Evolutionary conservation across 495 filamentous ascomycete species (phyloP).

Genomic region (Immersiella caudata): DNA sequence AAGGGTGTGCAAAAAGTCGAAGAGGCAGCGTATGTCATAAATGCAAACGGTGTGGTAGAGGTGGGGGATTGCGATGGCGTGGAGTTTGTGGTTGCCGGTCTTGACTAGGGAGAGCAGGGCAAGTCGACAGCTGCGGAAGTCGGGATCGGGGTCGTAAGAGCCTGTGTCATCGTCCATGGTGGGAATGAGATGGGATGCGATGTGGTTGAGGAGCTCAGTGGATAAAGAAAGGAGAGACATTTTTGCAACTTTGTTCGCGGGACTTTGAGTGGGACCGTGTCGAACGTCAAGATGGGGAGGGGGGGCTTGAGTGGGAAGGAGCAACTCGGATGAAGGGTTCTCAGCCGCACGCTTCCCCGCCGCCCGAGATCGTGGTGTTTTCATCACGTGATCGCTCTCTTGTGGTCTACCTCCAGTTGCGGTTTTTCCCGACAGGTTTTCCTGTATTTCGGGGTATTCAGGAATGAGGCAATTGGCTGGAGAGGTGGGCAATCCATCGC

Average conservation of each 20-base stretch:
- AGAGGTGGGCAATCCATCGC: no score
- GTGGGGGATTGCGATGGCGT: neutral
- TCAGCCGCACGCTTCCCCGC: no score
- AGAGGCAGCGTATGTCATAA: neutral
- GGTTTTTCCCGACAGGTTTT: no score
- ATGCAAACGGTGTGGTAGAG: constrained; percentile 7
- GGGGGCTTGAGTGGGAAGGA: no score
- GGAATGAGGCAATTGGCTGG: no score
- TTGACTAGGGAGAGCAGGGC: neutral
- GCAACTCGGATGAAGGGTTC: no score
- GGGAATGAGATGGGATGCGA: neutral
- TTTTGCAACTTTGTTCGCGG: neutral
- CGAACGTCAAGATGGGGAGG: no score
- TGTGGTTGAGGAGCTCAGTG: neutral
- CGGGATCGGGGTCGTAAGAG: neutral
- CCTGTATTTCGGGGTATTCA: no score
- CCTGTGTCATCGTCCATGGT: neutral
- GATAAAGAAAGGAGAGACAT: neutral
- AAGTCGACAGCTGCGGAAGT: neutral
- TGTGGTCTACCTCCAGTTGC: no score
- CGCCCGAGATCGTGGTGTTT: no score
- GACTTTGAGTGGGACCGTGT: no score
- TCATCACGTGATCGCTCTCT: no score
- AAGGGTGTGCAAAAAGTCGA: neutral
- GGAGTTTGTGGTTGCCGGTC: neutral